Evolutionary conservation across 176 grass and related monocot genomes (phyloP).

Genomic region (Elaeis guineensis): DNA sequence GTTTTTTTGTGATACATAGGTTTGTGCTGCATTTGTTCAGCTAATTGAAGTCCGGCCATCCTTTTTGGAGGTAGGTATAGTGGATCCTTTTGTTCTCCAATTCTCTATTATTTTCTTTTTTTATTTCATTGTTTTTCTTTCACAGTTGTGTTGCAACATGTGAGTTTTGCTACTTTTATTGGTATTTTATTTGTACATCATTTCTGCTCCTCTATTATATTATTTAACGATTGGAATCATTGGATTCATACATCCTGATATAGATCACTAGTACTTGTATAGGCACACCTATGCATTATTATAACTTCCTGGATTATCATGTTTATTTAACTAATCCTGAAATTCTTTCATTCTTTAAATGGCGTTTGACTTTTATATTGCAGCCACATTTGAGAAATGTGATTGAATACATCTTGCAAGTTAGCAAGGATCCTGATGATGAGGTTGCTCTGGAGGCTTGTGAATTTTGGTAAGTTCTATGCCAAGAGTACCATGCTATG

Average conservation of each 20-base stretch:
- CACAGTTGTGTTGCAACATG: too few species aligned
- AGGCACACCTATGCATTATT: too few species aligned
- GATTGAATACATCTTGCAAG: slow-evolving; percentile 81
- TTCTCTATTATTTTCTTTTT: too few species aligned
- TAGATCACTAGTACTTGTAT: too few species aligned
- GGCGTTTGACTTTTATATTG: slow-evolving; percentile 23
- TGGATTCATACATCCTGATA: too few species aligned
- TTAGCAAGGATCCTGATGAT: slow-evolving; percentile 86
- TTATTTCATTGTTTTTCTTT: too few species aligned
- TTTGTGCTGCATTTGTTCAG: slow-evolving; percentile 94
- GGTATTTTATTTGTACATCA: too few species aligned
- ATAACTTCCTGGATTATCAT: too few species aligned
- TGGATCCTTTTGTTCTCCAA: too few species aligned
- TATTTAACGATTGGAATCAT: too few species aligned
- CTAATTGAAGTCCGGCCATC: slow-evolving; percentile 84
- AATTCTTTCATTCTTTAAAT: slow-evolving; percentile 20
- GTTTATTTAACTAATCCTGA: neutral
- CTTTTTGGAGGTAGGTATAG: slow-evolving; percentile 62
- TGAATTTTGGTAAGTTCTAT: slow-evolving; percentile 75
- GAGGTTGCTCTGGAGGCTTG: slow-evolving; percentile 91
- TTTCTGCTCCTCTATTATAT: too few species aligned
- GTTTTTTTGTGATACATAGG: slow-evolving; percentile 37
- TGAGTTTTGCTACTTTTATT: too few species aligned
- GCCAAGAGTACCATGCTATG: neutral
- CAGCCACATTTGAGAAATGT: slow-evolving; percentile 92